Conservation (phyloP, 2,329 filamentous ascomycete genomes). For the Aureobasidium mangrovei region DNA sequence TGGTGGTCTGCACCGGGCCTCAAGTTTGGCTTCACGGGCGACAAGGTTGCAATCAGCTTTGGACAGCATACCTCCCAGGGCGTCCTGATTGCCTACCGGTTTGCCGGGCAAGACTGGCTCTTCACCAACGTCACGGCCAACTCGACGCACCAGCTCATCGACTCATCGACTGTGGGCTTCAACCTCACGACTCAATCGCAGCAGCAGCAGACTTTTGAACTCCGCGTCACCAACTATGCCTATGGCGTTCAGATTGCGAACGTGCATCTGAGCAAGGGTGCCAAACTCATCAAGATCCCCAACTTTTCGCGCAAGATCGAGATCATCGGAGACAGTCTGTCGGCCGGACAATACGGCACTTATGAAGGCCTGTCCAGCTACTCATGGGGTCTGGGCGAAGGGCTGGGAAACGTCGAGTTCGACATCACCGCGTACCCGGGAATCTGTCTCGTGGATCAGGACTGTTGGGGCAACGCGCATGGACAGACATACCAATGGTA, state of each 20-base stretch:
- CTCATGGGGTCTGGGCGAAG: constrained; percentile 47
- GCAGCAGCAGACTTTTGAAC: constrained; percentile 44
- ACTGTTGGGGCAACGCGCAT: constrained; percentile 31
- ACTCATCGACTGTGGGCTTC: constrained; percentile 36
- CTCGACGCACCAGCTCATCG: constrained; percentile 48
- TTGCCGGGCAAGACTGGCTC: constrained; percentile 50
- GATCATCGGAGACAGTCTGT: constrained; percentile 41
- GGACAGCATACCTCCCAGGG: constrained; percentile 42
- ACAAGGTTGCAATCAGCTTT: constrained; percentile 45
- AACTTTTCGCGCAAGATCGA: constrained; percentile 32
- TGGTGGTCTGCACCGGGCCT: constrained; percentile 44
- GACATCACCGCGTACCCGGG: constrained; percentile 51
- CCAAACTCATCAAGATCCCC: constrained; percentile 37
- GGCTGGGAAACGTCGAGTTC: constrained; percentile 51
- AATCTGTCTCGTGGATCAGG: constrained; percentile 47
- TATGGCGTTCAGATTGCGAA: constrained; percentile 49
- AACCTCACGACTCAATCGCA: constrained; percentile 34
- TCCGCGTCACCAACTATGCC: constrained; percentile 54
- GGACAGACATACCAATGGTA: constrained; percentile 47
- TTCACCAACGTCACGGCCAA: constrained; percentile 52
- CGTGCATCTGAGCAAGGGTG: constrained; percentile 41
- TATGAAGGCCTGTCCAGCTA: constrained; percentile 51
- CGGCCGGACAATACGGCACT: constrained; percentile 48
- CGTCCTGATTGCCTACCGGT: constrained; percentile 49
- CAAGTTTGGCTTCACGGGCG: constrained; percentile 48